Percentiles rank a stretch among this genome's conserved stretches.
Conservation (phyloP, 1,284 basidiomycete species). For the Agroathelia rolfsii region DNA sequence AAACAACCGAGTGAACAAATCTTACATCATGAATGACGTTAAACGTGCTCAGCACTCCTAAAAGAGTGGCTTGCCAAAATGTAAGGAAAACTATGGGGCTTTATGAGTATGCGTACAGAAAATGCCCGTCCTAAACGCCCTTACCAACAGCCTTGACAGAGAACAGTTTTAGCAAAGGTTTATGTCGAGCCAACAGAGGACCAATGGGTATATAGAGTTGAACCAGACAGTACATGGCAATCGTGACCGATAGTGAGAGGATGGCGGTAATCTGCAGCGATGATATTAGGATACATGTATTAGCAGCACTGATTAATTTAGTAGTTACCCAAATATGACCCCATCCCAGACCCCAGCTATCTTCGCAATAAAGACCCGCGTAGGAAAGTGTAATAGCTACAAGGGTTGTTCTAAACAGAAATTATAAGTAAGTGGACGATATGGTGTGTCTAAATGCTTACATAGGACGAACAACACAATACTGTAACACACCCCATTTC, state of each 20-base stretch:
- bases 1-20: conserved; percentile 6
- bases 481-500: conserved; percentile 79
- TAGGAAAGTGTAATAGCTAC: conserved; percentile 57
- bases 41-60: conserved; percentile 51
- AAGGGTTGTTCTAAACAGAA: conserved; percentile 45
- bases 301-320: neutral
- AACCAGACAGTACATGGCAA: conserved; percentile 77
- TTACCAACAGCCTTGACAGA: conserved; percentile 63
- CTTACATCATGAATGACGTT: conserved; percentile 59
- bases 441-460: conserved; percentile 20
- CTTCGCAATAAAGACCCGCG: conserved; percentile 61
- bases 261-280: conserved; percentile 41
- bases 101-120: neutral
- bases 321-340: conserved; percentile 56
- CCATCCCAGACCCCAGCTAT: conserved; percentile 60
- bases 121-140: conserved; percentile 14
- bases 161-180: conserved; percentile 65
- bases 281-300: conserved; percentile 5
- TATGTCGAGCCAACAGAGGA: conserved; percentile 44
- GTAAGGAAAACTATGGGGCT: conserved; percentile 54
- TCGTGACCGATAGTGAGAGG: conserved; percentile 65
- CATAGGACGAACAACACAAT: conserved; percentile 62
- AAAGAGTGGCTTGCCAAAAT: conserved; percentile 67
- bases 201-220: conserved; percentile 62
- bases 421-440: neutral